Conservation (phyloP, 495 filamentous ascomycete genomes). For the Xylaria scruposa region DNA sequence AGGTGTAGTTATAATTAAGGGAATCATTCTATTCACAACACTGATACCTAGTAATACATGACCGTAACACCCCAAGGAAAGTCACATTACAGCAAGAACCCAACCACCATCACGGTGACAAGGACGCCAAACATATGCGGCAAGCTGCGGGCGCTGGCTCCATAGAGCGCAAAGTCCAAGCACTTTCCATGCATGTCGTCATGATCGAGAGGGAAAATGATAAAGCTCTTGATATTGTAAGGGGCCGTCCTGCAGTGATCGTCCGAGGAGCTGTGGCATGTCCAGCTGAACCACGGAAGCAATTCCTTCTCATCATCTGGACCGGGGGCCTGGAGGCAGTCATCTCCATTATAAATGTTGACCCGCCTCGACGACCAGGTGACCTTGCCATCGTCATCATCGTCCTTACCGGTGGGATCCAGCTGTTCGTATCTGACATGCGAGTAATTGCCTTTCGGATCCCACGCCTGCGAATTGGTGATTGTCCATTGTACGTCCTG, state of each 20-base stretch:
- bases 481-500: not conserved
- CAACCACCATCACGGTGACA: not conserved
- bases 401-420: not conserved
- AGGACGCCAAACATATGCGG: not conserved
- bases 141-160: conserved; percentile 1
- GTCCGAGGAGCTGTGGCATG: conserved; percentile 6
- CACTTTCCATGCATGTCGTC: conserved; percentile 2
- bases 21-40: too few species aligned
- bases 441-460: conserved; percentile 10
- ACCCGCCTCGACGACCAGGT: conserved; percentile 7
- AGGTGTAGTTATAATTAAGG: too few species aligned
- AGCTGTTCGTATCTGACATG: conserved; percentile 13
- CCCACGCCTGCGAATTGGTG: conserved; percentile 9
- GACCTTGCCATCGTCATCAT: not conserved
- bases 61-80: not conserved
- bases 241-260: conserved; percentile 13
- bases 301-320: conserved; percentile 1
- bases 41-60: not conserved
- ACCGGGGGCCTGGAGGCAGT: conserved; percentile 10
- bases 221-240: conserved; percentile 14
- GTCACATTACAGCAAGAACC: conserved; percentile 17
- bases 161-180: not conserved
- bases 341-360: conserved; percentile 10
- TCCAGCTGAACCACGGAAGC: conserved; percentile 14
- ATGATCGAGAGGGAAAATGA: conserved; percentile 6